Conservation (phyloP, 1,139 yeast species). For the Pichia norvegensis region DNA sequence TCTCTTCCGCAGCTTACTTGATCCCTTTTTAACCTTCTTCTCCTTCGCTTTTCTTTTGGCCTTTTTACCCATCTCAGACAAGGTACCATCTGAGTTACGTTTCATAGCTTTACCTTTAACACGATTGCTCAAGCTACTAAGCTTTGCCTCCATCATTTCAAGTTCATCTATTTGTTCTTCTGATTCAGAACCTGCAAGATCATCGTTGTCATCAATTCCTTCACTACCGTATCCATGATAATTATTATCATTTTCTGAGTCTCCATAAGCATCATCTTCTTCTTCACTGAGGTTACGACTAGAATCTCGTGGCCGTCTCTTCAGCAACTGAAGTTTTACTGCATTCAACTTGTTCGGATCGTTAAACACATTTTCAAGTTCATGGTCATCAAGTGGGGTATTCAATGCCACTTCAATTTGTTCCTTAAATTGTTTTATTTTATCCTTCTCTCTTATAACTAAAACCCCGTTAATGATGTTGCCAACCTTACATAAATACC, state of each 20-base stretch:
- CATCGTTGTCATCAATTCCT: conserved; percentile 11
- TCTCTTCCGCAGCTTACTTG: conserved; percentile 6
- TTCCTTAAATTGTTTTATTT: conserved; percentile 10
- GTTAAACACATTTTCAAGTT: conserved; percentile 16
- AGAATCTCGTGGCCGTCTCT: conserved; percentile 1
- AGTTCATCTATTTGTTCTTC: conserved; percentile 18
- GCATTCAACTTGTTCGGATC: conserved; percentile 10
- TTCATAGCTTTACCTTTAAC: conserved; percentile 22
- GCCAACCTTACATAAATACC: conserved; percentile 27
- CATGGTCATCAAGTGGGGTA: conserved; percentile 20
- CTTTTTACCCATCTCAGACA: conserved; percentile 6
- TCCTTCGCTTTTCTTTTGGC: conserved; percentile 10
- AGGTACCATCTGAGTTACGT: conserved; percentile 12
- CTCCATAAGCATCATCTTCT: conserved; percentile 3
- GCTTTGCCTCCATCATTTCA: conserved; percentile 23
- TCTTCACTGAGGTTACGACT: not conserved
- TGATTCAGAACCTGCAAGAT: conserved; percentile 15
- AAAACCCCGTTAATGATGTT: conserved; percentile 22
- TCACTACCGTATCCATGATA: conserved; percentile 11
- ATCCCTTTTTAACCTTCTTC: conserved; percentile 10
- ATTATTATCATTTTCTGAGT: conserved; percentile 2
- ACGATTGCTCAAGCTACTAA: conserved; percentile 12
- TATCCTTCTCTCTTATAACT: conserved; percentile 7
- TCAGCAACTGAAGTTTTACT: conserved; percentile 1
- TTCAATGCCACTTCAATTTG: conserved; percentile 16